Percentiles rank a stretch among this genome's conserved stretches.
Evolutionary conservation across 306 rosid genomes (phyloP).

Genomic region (Malus fusca): DNA sequence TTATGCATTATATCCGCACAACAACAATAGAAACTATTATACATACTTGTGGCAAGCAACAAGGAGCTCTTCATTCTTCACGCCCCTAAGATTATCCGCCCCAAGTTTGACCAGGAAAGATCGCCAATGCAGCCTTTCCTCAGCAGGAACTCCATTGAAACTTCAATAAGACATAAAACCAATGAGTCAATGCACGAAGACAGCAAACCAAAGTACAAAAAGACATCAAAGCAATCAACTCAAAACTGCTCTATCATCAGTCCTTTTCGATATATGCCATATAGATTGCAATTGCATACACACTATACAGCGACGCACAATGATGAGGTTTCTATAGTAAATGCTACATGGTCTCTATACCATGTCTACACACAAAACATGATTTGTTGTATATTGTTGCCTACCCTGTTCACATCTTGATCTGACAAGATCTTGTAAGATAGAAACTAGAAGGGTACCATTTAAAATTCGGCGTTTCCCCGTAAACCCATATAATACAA

Average conservation of each 20-base stretch:
- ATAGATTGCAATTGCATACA: background rate
- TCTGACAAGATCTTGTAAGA: background rate
- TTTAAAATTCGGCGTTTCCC: background rate
- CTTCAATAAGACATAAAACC: slow-evolving; percentile 26
- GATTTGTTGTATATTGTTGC: background rate
- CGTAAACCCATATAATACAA: background rate
- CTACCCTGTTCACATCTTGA: background rate
- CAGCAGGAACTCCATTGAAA: slow-evolving; percentile 92
- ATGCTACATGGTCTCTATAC: background rate
- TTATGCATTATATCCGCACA: background rate
- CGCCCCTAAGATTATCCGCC: slow-evolving; percentile 91
- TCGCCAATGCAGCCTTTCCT: slow-evolving; percentile 94
- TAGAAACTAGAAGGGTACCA: background rate
- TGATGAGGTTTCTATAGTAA: background rate
- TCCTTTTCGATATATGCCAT: background rate
- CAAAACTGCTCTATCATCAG: background rate
- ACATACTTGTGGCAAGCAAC: slow-evolving; percentile 94
- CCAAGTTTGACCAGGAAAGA: slow-evolving; percentile 89
- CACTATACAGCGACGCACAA: background rate
- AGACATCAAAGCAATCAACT: background rate
- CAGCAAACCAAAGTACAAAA: background rate
- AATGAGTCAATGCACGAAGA: background rate
- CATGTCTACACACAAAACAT: background rate
- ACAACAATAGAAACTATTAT: background rate
- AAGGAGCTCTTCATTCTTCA: slow-evolving; percentile 83